phyloP scores from a whole-genome alignment of 148 eudicot species.

The Beta vulgaris region DNA sequence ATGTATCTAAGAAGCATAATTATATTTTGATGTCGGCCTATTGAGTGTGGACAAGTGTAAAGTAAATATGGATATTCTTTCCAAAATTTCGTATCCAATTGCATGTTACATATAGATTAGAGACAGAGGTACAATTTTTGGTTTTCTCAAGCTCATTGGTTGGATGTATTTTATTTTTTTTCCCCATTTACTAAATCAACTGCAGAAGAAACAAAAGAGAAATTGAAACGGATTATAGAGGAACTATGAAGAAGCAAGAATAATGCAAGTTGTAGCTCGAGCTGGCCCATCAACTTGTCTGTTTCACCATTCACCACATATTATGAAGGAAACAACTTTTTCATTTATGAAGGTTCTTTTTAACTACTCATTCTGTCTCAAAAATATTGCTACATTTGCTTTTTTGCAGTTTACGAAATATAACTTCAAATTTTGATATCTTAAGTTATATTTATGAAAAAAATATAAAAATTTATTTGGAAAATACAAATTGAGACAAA shows the following conservation, averaged over 20 bases:
- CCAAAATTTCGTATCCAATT: background rate
- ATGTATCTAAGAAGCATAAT: background rate
- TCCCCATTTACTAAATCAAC: background rate
- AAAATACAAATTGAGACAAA: no score
- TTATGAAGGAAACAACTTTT: slow-evolving; percentile 11
- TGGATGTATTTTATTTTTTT: background rate
- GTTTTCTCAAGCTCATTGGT: background rate
- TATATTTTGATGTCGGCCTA: background rate
- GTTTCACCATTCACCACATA: background rate
- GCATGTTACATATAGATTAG: background rate
- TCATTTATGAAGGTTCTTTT: background rate
- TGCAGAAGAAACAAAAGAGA: background rate
- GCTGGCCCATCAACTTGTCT: slow-evolving; percentile 14
- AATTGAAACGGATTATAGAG: background rate
- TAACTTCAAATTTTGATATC: no score
- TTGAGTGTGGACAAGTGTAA: background rate
- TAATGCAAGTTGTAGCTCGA: slow-evolving; percentile 9
- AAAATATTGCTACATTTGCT: no score
- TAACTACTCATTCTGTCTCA: no score
- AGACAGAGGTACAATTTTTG: background rate
- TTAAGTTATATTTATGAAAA: no score
- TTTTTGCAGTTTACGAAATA: no score
- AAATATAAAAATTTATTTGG: no score
- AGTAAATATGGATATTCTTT: background rate
- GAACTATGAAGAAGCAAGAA: background rate